Conservation (phyloP, 73 alveolate species). For the Paramecium pentaurelia region DNA sequence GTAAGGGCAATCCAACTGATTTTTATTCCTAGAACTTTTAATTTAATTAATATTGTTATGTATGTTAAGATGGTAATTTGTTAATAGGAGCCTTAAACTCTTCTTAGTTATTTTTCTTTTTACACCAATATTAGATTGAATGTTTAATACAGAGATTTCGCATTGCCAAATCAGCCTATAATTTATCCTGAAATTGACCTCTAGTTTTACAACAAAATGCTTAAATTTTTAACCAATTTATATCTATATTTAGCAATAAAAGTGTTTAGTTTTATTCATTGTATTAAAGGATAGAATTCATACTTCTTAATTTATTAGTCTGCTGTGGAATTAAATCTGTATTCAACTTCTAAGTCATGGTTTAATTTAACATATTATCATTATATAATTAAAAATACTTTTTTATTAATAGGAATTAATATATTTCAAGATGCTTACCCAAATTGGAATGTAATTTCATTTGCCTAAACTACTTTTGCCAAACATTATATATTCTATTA, state of each 20-base stretch:
- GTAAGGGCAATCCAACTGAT: not conserved
- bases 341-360: not conserved
- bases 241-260: not conserved
- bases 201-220: not conserved
- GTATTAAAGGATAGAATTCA: not conserved
- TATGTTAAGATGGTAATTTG: not conserved
- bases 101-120: not conserved
- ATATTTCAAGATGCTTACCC: not conserved
- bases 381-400: not conserved
- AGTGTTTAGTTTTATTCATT: not conserved
- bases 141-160: not conserved
- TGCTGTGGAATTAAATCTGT: not conserved
- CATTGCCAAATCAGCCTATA: not conserved
- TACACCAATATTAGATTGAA: not conserved
- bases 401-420: not conserved
- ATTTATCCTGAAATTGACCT: not conserved
- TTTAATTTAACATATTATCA: not conserved
- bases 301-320: not conserved
- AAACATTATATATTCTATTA: not conserved
- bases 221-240: not conserved
- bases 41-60: not conserved
- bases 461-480: not conserved
- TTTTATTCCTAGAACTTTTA: not conserved
- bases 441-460: not conserved
- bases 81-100: not conserved